Base-by-base conservation (phyloP, 202 grass and related monocot species). In the Carex arenaria region DNA sequence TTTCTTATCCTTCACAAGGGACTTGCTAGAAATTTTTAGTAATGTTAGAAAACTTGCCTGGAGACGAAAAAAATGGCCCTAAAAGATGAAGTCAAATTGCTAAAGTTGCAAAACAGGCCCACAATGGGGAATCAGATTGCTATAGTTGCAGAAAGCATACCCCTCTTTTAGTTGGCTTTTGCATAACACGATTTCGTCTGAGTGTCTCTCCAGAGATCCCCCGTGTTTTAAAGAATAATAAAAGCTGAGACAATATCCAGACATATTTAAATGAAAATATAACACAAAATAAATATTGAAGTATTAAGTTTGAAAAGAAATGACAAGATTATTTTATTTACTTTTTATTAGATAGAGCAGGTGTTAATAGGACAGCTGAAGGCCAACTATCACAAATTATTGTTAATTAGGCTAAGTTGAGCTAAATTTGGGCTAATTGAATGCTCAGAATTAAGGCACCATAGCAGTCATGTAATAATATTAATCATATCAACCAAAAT, bases 151-250 rank as follows among this genome's bases (percentile, higher is more conserved):
- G 22, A 72, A 72, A 72, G 42, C 68, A 3, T 82, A 82, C 80
- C 80, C 61, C 80, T 5, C 2, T 13, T 34, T n/a, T 69, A 55
- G 62, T 32, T 52, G 80, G 45, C 22, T 22, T 67, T 19, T 95
- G 93, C 84, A 93, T 88, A 57, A 99, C 91, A 31, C 52, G 71
- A 78, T 99, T 99, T 80, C 93, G 89, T 85, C 36, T 45, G 64
- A 99, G 93, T 82, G 96, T 98, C 82, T 92, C 81, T 2, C 42
- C 63, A 3, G 93, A 92, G 82, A 98, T 98, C 78, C 80, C 80
- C 88, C 96, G 91, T 59, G 86, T 84, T 40, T 45, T 57, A 34
- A 98, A 98, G 85, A 92, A 98, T 76, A 42, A 36, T 71, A 95
- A 64, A 53, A 99, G 89, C 96, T 98, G 88, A 78, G 83, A 87